Base-by-base conservation (phyloP, 2,329 filamentous ascomycete species). In the Penicillium palitans region DNA sequence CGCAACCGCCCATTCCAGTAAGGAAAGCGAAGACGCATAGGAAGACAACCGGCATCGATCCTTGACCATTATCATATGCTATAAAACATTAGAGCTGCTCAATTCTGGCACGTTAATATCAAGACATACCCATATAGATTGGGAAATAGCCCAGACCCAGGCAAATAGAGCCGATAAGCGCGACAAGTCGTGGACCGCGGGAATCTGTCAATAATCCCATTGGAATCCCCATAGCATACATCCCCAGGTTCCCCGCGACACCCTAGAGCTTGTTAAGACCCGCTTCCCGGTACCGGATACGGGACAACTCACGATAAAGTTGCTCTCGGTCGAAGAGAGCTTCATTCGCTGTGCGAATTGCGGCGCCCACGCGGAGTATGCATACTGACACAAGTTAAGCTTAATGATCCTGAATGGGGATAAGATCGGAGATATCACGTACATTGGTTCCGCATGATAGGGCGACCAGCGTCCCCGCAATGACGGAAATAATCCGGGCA, bases 351-450 rank as follows among this genome's bases (percentile, higher is more conserved):
- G 88, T 50, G 93, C 92, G 72, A 97, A 97, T 77, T 97, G 93
- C 21, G 95, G 95, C 15, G 91, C 92, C 93, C 95, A 99, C 76
- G 93, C 93, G 55, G 92, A 97, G 78, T 97, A 99, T 72, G 93
- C 93, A 85, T 99, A 98, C 91, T 97, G 71, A 50, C 52, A 60
- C 74, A 42, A 47, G 60, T 70, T 33, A 68, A 61, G 41, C 48
- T 42, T 52, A 35, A 49, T 47, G 50, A 19, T 51, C 10, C 25
- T 29, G n/a, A 33, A 41, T 55, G 47, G 19, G 25, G 40, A 27
- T 50, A 37, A 60, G 52, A 15, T 37, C 37, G 21, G 48, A 33
- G 41, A 44, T 17, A 52, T 57, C 55, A 63, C 70, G 52, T 78
- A 96, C 92, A 76, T 97, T 97, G 62, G 93, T 96, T 61, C 95